Evolutionary conservation across 2,329 filamentous ascomycete genomes (phyloP).

Genomic region (Cryphonectria radicalis): DNA sequence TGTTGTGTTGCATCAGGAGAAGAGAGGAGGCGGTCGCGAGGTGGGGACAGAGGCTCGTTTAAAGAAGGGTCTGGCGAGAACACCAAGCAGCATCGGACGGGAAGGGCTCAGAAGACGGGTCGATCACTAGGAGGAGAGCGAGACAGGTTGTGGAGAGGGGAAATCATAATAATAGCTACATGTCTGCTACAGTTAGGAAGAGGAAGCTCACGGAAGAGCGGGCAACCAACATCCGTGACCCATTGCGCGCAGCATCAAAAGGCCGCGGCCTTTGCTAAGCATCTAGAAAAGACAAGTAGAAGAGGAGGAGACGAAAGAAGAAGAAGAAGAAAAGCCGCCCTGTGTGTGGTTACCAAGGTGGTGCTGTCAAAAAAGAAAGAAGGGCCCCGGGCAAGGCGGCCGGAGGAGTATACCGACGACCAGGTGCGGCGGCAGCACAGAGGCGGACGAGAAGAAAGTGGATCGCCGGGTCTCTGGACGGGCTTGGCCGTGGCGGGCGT

Average conservation of each 20-base stretch:
- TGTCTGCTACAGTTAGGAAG: background rate
- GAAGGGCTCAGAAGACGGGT: background rate
- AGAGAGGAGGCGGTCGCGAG: background rate
- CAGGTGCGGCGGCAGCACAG: background rate
- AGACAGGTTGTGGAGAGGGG: background rate
- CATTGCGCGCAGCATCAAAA: background rate
- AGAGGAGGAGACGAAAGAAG: no score
- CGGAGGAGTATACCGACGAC: background rate
- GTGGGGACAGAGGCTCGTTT: slow-evolving; percentile 16
- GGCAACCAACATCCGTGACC: slow-evolving; percentile 6
- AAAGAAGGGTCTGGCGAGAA: slow-evolving; percentile 12
- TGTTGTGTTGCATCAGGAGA: slow-evolving; percentile 6
- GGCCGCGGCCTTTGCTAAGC: slow-evolving; percentile 13
- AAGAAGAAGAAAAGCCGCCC: background rate
- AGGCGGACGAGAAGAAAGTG: background rate
- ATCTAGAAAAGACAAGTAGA: background rate
- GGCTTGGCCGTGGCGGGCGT: slow-evolving; percentile 6
- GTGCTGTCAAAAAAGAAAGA: background rate
- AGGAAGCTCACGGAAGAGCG: slow-evolving; percentile 19
- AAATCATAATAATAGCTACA: slow-evolving; percentile 15
- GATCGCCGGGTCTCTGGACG: slow-evolving; percentile 5
- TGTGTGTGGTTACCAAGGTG: background rate
- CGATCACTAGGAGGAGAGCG: background rate
- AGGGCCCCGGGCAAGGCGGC: background rate
- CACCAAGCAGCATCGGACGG: background rate